These are phyloP conservation scores for Macrolepiota fuliginosa DNA, from an alignment of 768 basidiomycete species.

Conservation along the genomic window DNA sequence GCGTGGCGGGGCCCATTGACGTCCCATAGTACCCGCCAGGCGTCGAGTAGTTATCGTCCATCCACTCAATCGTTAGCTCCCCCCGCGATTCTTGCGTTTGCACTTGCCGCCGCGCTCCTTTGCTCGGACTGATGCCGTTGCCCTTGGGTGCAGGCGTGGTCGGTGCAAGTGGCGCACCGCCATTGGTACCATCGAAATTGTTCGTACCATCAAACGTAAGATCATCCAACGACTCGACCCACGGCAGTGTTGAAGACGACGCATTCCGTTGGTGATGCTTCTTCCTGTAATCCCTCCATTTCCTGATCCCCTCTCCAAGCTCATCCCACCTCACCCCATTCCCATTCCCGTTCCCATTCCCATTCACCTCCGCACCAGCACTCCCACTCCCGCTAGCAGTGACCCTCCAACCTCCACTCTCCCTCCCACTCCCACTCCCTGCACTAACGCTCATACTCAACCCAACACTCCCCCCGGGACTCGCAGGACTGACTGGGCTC, in stretches of 20 bases:
- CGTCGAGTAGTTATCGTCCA: conserved; percentile 9
- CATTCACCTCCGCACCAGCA: background rate
- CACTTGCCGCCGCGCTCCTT: background rate
- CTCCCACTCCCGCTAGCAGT: background rate
- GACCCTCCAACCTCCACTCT: no score
- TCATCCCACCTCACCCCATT: background rate
- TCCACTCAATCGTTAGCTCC: conserved; percentile 8
- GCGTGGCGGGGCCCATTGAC: conserved; percentile 10
- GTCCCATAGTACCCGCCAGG: conserved; percentile 11
- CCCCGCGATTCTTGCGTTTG: conserved; percentile 2
- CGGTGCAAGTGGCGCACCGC: no score
- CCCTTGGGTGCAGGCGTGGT: no score
- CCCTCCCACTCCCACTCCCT: background rate
- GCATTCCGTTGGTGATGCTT: background rate
- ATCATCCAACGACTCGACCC: conserved; percentile 10
- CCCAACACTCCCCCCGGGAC: background rate
- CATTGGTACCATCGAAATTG: background rate
- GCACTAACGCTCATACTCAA: background rate
- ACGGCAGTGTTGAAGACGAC: conserved; percentile 7
- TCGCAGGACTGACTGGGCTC: conserved; percentile 3
- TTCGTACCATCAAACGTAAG: background rate
- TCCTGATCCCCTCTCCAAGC: background rate
- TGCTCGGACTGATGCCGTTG: no score
- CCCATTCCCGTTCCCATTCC: background rate
- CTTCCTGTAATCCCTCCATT: conserved; percentile 1